Conservation (phyloP, 2,329 filamentous ascomycete genomes). For the Lecanicillium sp. region DNA sequence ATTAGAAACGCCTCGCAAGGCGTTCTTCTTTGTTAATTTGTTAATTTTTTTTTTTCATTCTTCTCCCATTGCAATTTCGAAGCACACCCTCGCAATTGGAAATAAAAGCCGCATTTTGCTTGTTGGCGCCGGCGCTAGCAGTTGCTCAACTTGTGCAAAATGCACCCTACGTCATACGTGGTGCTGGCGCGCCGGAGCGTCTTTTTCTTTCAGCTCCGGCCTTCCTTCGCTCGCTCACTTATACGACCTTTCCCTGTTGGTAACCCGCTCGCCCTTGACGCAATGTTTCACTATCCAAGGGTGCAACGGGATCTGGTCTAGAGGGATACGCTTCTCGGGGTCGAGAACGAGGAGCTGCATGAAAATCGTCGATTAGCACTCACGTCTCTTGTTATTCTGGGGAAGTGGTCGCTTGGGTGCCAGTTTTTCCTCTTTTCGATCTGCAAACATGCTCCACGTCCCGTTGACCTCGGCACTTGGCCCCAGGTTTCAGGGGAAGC, state of each 20-base stretch:
- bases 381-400: too few species aligned
- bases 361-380: too few species aligned
- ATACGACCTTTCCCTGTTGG: constrained; percentile 42
- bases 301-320: constrained; percentile 83
- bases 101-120: constrained; percentile 5
- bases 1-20: constrained; percentile 6
- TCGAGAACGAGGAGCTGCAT: constrained; percentile 77
- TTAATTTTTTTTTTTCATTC: too few species aligned
- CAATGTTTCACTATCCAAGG: constrained; percentile 98
- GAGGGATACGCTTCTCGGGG: constrained; percentile 83
- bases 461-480: not conserved
- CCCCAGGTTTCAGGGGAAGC: not conserved
- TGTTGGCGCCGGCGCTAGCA: not conserved
- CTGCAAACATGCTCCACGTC: not conserved
- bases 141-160: too few species aligned
- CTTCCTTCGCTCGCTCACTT: not conserved
- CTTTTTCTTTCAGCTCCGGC: not conserved
- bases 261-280: constrained; percentile 53
- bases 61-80: too few species aligned
- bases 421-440: not conserved
- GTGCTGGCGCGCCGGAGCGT: too few species aligned
- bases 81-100: too few species aligned
- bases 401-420: not conserved
- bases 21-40: too few species aligned
- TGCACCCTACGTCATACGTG: constrained; percentile 6